Percentiles rank a stretch among this genome's conserved stretches.
These are phyloP conservation scores for Daldinia loculata DNA, from an alignment of 495 filamentous ascomycete genomes.

Conservation along the genomic window DNA sequence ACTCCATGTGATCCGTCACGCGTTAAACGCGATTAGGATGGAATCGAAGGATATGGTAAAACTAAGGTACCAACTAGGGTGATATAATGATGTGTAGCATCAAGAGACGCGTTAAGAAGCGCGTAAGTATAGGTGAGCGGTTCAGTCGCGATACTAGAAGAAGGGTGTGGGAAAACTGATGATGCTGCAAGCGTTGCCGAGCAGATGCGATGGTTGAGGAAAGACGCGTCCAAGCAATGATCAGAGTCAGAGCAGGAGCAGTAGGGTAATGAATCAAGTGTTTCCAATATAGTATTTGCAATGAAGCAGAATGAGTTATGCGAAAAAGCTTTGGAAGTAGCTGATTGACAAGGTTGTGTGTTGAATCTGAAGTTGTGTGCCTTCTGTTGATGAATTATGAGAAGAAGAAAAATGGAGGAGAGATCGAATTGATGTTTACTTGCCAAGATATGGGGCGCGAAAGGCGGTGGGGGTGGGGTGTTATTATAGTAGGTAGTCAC, in stretches of 20 bases:
- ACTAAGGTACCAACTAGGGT: constrained; percentile 27
- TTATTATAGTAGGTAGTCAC: neutral
- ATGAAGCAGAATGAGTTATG: constrained; percentile 28
- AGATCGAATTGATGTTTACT: constrained; percentile 17
- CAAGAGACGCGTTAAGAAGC: constrained; percentile 23
- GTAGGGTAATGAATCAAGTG: constrained; percentile 8
- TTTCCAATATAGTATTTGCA: constrained; percentile 20
- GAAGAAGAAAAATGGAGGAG: neutral
- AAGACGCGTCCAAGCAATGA: constrained; percentile 35
- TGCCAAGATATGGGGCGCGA: constrained; percentile 12
- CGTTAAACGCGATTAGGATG: constrained; percentile 33
- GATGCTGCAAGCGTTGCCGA: constrained; percentile 13
- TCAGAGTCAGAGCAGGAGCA: constrained; percentile 22
- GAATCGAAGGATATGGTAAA: constrained; percentile 23
- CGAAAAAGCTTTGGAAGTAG: constrained; percentile 29
- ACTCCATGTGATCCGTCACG: constrained; percentile 38
- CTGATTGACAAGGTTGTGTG: constrained; percentile 24
- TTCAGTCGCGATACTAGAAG: neutral
- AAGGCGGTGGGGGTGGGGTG: constrained; percentile 2
- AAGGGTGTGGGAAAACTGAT: constrained; percentile 10
- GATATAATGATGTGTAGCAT: constrained; percentile 21
- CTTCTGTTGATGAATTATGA: constrained; percentile 6
- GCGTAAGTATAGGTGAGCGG: constrained; percentile 9
- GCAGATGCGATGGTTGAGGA: constrained; percentile 8
- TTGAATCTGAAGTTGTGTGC: constrained; percentile 9